Evolutionary conservation across 1,284 basidiomycete genomes (phyloP), one percentile per base, ranked within the genome.

Genomic region (Austropuccinia psidii): DNA sequence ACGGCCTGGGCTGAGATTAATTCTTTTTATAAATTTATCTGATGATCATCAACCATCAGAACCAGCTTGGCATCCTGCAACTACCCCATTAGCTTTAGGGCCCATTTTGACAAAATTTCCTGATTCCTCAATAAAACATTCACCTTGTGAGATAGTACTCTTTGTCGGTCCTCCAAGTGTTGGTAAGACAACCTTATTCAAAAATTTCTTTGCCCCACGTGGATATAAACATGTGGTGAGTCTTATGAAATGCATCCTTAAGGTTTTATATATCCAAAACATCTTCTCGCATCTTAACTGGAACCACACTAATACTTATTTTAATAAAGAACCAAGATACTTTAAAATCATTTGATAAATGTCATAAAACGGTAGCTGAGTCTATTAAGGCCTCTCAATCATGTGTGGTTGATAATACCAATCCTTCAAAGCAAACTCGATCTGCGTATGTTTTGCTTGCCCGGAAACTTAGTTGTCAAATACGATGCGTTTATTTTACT

Each of bases 131-230:
- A 21, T 75, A 75, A 75, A 76, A 9, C 49, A 55, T n/a, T 39
- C 57, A 7, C 29, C 52, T 54, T 76, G 79, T 64, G 84, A 85
- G 74, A 83, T 96, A 1, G 87, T 97, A 1, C 76, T 98, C 7
- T 93, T 98, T 76, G 89, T 93, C 6, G 95, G 94, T 15, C 87
- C 87, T 68, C 94, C 95, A 0, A 89, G 88, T 60, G 82, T 91
- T 0, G 94, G 94, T 52, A 98, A 98, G 81, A 89, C 91, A 0
- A 85, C 87, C 0, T 90, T 94, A 80, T 97, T 85, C 81, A 82
- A 83, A 13, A 84, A 81, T 45, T 82, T 91, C 78, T 94, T 97
- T 79, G 80, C 83, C n/a, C 83, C 86, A 0, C 82, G 81, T 4
- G 86, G 84, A 15, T 95, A 97, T 79, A 82, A 84, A 3, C 90